Evolutionary conservation across 306 rosid species (phyloP), one percentile per base, ranked within the genome.

Genomic region (Cercis canadensis): DNA sequence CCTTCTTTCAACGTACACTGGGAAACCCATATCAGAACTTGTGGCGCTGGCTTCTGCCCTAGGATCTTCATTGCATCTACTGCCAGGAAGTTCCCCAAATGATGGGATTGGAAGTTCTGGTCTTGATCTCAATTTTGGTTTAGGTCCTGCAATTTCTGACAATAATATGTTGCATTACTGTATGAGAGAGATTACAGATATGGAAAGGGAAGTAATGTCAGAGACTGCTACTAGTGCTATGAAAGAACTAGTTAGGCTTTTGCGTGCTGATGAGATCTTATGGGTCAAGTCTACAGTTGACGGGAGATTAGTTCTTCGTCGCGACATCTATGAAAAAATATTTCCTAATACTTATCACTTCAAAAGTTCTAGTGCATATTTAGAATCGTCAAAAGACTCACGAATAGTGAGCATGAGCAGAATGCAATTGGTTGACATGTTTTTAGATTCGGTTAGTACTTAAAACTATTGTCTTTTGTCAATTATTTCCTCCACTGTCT

Each of bases 331-430:
- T 2, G 84, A 79, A 0, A 86, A 68, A 53, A 33, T 79, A 3
- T 86, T 90, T 15, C 86, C 87, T 2, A 83, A 54, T 73, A 41
- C 55, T 19, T 24, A 31, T 50, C 81, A 70, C 57, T 75, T 75
- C 60, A 77, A 57, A 13, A 81, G 65, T 13, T 1, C 71, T 9
- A 64, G 62, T 19, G 75, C 83, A 15, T 75, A 57, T 4, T 49
- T 79, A 0, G 97, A 92, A 70, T 83, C 93, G n/a, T 88, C 98
- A 0, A 92, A 88, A 69, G 78, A 81, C 24, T 80, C 89, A 0
- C 81, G 80, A 50, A 57, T 82, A 1, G 88, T 87, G 11, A 34
- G n/a, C 32, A 55, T 83, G 70, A 64, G 49, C 17, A 84, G 79
- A 45, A 18, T 64, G 53, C 67, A 76, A 0, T 69, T 92, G 41